Conservation (phyloP, 2,329 filamentous ascomycete genomes). For the Fusarium verrucosum region DNA sequence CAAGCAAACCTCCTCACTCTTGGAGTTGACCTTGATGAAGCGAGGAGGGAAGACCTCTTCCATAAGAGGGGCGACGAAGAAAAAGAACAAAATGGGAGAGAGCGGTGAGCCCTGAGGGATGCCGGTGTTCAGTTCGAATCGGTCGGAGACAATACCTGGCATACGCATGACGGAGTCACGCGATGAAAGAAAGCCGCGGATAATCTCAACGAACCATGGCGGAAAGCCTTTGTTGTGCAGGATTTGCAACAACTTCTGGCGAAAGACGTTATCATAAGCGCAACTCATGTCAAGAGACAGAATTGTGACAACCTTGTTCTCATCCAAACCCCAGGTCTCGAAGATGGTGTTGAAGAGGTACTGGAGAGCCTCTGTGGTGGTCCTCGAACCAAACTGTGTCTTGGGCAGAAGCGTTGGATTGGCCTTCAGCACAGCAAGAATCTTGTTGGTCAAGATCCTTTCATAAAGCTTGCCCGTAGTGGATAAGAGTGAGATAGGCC, state of each 20-base stretch:
- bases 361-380: slow-evolving; percentile 14
- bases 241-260: slow-evolving; percentile 1
- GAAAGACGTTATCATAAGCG: slow-evolving; percentile 7
- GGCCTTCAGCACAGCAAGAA: not conserved
- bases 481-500: slow-evolving; percentile 14
- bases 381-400: slow-evolving; percentile 8
- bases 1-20: not conserved
- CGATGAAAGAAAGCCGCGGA: slow-evolving; percentile 5
- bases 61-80: slow-evolving; percentile 4
- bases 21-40: not conserved
- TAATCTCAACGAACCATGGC: slow-evolving; percentile 3
- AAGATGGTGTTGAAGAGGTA: slow-evolving; percentile 4
- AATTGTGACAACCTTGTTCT: not conserved
- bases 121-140: not conserved
- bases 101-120: slow-evolving; percentile 26
- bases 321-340: not conserved
- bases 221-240: slow-evolving; percentile 4
- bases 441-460: slow-evolving; percentile 7
- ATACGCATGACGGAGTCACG: slow-evolving; percentile 1
- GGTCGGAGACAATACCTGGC: not conserved
- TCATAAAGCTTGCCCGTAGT: slow-evolving; percentile 14
- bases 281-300: slow-evolving; percentile 11
- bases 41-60: not conserved
- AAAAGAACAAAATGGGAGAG: slow-evolving; percentile 15
- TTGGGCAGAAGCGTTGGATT: not conserved